Evolutionary conservation across 257 asterid species (phyloP).

Genomic region (Solanum clarkiae): DNA sequence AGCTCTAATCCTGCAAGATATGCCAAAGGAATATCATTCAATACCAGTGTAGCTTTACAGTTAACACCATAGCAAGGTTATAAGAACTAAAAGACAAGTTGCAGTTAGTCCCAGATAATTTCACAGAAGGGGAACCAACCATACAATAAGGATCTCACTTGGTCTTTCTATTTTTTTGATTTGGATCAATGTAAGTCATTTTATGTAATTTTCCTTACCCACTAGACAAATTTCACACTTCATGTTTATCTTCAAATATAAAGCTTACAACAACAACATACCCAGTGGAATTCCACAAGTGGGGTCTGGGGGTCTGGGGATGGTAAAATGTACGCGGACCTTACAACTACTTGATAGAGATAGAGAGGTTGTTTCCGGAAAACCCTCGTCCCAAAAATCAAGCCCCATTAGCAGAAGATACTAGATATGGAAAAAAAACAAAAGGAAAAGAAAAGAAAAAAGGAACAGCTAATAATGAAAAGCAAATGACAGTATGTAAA

Average conservation of each 20-base stretch:
- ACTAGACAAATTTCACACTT: background rate
- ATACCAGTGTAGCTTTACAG: background rate
- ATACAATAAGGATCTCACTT: background rate
- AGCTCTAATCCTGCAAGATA: background rate
- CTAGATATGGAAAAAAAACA: no score
- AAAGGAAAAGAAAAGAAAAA: no score
- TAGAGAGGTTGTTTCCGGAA: no score
- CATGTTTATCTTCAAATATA: background rate
- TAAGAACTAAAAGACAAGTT: background rate
- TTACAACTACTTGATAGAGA: no score
- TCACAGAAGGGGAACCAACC: background rate
- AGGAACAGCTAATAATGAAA: no score
- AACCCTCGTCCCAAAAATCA: no score
- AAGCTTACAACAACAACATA: background rate
- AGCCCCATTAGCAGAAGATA: no score
- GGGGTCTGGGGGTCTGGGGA: no score
- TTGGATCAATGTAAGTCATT: background rate
- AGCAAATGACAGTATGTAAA: no score
- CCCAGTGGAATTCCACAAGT: no score
- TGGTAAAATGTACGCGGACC: no score
- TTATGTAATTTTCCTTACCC: background rate
- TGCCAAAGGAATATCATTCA: background rate
- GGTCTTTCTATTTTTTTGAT: background rate
- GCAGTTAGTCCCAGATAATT: background rate
- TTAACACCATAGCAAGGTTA: background rate